These are phyloP conservation scores for Globisporangium uncinulatum DNA, from an alignment of 352 stramenopile genomes.

Conservation along the genomic window DNA sequence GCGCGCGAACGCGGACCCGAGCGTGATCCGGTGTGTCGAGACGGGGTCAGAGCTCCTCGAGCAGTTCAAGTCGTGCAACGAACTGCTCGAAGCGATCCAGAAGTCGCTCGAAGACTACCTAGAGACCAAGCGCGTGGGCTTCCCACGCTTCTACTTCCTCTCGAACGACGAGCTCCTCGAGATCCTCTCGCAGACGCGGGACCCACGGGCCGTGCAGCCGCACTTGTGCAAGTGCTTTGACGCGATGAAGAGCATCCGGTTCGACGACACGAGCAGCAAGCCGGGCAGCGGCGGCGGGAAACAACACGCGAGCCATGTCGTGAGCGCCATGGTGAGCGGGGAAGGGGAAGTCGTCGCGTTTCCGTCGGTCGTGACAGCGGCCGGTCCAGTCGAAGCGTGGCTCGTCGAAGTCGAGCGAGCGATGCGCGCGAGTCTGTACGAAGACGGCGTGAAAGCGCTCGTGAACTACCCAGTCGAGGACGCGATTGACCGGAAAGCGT, in stretches of 20 bases:
- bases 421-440: conserved; percentile 84
- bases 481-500: conserved; percentile 84
- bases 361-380: conserved; percentile 59
- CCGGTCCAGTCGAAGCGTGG: conserved; percentile 86
- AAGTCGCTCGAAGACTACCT: conserved; percentile 91
- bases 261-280: conserved; percentile 39
- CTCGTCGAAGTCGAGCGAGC: conserved; percentile 85
- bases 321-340: conserved; percentile 82
- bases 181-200: conserved; percentile 88
- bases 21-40: conserved; percentile 75
- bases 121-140: conserved; percentile 90
- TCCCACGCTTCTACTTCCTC: conserved; percentile 90
- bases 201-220: conserved; percentile 86
- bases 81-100: conserved; percentile 91
- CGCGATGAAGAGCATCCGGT: conserved; percentile 90
- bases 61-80: conserved; percentile 63
- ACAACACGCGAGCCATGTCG: conserved; percentile 28
- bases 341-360: conserved; percentile 86
- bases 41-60: conserved; percentile 67
- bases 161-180: conserved; percentile 91
- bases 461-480: conserved; percentile 86
- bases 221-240: conserved; percentile 92
- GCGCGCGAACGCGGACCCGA: conserved; percentile 66
- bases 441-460: conserved; percentile 78
- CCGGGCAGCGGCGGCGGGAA: conserved; percentile 8